Evolutionary conservation across 495 filamentous ascomycete genomes (phyloP).

Genomic region (Neurospora tetrasperma): DNA sequence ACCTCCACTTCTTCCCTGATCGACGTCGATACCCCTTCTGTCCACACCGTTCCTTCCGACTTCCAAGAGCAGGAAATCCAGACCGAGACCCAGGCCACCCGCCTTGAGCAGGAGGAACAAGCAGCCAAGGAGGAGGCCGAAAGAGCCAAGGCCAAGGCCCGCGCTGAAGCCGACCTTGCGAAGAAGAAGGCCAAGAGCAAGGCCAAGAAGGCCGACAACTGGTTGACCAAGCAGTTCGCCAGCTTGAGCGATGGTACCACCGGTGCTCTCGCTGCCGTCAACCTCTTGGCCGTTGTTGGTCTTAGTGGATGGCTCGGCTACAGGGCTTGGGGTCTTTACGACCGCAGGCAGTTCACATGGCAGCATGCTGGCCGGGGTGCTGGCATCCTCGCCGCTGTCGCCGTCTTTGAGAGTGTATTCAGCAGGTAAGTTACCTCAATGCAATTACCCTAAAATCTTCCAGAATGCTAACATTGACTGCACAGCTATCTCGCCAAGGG

Average conservation of each 20-base stretch:
- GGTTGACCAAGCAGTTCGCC: conserved; percentile 26
- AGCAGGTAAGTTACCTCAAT: conserved; percentile 21
- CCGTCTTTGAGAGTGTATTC: conserved; percentile 32
- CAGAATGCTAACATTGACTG: background rate
- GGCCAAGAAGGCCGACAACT: conserved; percentile 30
- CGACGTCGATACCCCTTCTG: conserved; percentile 66
- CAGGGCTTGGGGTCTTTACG: conserved; percentile 42
- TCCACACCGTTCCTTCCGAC: conserved; percentile 57
- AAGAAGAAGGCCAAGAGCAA: conserved; percentile 41
- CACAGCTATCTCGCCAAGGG: conserved; percentile 29
- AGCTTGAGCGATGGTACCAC: conserved; percentile 22
- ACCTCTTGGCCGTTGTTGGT: conserved; percentile 33
- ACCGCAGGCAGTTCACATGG: conserved; percentile 59
- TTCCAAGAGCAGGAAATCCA: conserved; percentile 54
- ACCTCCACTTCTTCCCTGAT: conserved; percentile 52
- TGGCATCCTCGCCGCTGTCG: conserved; percentile 32
- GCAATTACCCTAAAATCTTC: background rate
- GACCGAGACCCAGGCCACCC: conserved; percentile 63
- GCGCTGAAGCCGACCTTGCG: conserved; percentile 36
- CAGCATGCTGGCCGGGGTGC: conserved; percentile 56
- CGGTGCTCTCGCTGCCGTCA: conserved; percentile 27
- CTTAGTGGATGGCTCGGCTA: conserved; percentile 37
- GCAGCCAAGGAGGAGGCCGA: conserved; percentile 18
- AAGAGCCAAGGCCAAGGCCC: conserved; percentile 26
- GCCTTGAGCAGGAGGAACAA: conserved; percentile 35